Conservation (phyloP, 305 asterid species). For the Solanum hybrid region DNA sequence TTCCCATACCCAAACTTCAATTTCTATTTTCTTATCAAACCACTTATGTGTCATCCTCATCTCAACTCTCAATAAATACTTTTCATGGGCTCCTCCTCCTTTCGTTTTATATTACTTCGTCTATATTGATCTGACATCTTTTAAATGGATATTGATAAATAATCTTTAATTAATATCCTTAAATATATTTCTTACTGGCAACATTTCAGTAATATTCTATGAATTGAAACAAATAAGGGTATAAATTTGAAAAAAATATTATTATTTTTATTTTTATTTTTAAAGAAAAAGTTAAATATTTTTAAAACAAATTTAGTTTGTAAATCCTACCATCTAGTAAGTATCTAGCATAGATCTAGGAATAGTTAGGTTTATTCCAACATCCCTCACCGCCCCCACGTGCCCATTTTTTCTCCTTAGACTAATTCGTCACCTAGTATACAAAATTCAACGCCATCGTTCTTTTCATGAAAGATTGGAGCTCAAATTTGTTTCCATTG, state of each 20-base stretch:
- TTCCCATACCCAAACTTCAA: slow-evolving; percentile 4
- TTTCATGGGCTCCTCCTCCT: neutral
- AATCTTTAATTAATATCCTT: neutral
- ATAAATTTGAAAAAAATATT: neutral
- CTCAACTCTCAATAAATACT: neutral
- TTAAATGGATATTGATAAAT: neutral
- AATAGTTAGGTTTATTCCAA: neutral
- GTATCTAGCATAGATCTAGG: neutral
- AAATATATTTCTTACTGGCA: neutral
- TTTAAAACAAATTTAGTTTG: neutral
- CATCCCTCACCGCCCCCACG: neutral
- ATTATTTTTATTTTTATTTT: neutral
- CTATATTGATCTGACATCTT: neutral
- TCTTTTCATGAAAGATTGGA: neutral
- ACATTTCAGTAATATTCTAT: neutral
- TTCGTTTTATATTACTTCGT: neutral
- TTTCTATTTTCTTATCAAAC: neutral
- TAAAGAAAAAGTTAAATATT: neutral
- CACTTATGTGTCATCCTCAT: neutral
- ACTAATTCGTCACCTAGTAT: neutral
- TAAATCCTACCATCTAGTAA: neutral
- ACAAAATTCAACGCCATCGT: neutral
- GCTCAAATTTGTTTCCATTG: neutral
- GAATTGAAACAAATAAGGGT: neutral
- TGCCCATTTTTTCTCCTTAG: neutral